Conservation (phyloP, 116 monocot species). For the Dioscorea cayenensis region DNA sequence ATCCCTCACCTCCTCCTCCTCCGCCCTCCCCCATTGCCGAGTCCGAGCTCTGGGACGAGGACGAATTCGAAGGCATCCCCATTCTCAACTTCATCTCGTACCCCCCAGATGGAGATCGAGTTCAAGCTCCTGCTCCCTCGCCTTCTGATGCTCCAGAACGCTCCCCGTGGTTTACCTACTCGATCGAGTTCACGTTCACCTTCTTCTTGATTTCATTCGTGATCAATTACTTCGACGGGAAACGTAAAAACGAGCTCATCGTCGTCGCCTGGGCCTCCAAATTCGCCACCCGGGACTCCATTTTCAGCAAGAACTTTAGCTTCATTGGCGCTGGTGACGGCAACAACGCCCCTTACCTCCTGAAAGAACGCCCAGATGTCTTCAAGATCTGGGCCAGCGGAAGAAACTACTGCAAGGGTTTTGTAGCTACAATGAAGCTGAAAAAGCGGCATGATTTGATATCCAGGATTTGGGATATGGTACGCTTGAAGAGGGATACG, state of each 20-base stretch:
- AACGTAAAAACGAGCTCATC: conserved; percentile 65
- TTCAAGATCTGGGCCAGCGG: conserved; percentile 97
- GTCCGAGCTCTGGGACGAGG: conserved; percentile 76
- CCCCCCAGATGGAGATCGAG: not conserved
- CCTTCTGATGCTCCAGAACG: conserved; percentile 1
- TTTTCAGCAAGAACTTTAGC: conserved; percentile 86
- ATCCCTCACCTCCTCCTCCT: conserved; percentile 24
- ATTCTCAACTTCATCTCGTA: conserved; percentile 6
- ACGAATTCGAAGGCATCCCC: conserved; percentile 94
- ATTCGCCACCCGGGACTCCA: conserved; percentile 62
- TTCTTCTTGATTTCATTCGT: conserved; percentile 58
- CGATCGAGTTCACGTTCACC: conserved; percentile 59
- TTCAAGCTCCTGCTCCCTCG: not conserved
- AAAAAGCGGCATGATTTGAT: conserved; percentile 74
- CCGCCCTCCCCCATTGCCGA: conserved; percentile 6
- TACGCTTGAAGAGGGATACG: conserved; percentile 57
- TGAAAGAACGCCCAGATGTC: conserved; percentile 76
- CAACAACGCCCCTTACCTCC: conserved; percentile 66
- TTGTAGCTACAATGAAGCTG: conserved; percentile 80
- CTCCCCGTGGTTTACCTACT: conserved; percentile 8
- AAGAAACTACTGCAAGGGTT: conserved; percentile 68
- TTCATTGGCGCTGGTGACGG: conserved; percentile 74
- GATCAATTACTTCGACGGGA: conserved; percentile 69
- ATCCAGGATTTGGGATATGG: conserved; percentile 33
- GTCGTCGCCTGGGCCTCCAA: conserved; percentile 69